Evolutionary conservation across 768 basidiomycete species (phyloP).

Genomic region (Suillus subluteus): DNA sequence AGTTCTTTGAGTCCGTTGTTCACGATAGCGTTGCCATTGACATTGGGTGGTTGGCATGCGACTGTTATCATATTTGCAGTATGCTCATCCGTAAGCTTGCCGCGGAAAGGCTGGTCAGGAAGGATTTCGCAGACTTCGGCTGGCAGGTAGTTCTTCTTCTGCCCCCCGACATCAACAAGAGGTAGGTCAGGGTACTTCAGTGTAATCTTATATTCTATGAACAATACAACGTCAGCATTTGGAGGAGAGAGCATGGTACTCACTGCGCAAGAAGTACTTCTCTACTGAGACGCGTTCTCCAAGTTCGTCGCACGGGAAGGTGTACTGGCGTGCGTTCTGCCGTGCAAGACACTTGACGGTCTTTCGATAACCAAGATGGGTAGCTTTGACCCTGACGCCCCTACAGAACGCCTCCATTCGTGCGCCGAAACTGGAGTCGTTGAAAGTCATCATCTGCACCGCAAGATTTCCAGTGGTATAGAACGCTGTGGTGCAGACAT

Average conservation of each 20-base stretch:
- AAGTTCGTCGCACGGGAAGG: constrained; percentile 44
- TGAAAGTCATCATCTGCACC: constrained; percentile 44
- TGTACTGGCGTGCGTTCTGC: constrained; percentile 41
- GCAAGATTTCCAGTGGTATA: constrained; percentile 48
- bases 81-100: constrained; percentile 60
- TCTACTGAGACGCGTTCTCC: constrained; percentile 46
- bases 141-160: constrained; percentile 46
- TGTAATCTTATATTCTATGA: constrained; percentile 45
- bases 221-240: constrained; percentile 3
- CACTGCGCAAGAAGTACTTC: constrained; percentile 51
- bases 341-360: constrained; percentile 61
- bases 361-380: constrained; percentile 76
- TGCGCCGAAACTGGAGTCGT: constrained; percentile 58
- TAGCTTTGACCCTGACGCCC: constrained; percentile 66
- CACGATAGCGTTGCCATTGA: constrained; percentile 50
- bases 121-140: constrained; percentile 55
- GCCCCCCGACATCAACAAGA: constrained; percentile 52
- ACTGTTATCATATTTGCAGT: constrained; percentile 53
- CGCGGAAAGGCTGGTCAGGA: constrained; percentile 43
- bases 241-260: constrained; percentile 18
- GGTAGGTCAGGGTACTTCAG: constrained; percentile 45
- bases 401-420: constrained; percentile 63
- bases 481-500: constrained; percentile 54
- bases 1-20: constrained; percentile 45
- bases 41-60: constrained; percentile 52